phyloP scores from a whole-genome alignment of 805 yeast species.

The Suhomyces tanzawaensis region DNA sequence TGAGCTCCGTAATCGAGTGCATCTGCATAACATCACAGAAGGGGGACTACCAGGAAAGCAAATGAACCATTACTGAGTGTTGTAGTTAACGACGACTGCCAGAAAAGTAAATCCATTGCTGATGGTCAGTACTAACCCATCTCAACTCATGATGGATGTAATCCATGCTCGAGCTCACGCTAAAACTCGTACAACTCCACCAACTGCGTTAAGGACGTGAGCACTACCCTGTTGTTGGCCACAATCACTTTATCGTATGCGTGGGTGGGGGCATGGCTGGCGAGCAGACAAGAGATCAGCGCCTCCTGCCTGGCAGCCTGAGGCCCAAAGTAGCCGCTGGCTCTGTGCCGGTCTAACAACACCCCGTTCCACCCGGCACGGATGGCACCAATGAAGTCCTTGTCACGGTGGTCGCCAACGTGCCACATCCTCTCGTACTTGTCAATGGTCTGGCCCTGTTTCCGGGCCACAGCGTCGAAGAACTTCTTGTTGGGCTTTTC shows the following conservation, averaged over 20 bases:
- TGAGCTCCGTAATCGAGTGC: too few relatives aligned
- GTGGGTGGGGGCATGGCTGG: slow-evolving; percentile 6
- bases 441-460: slow-evolving; percentile 14
- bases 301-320: slow-evolving; percentile 3
- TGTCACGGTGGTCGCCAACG: slow-evolving; percentile 59
- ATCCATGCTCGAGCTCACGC: too few relatives aligned
- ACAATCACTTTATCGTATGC: slow-evolving; percentile 21
- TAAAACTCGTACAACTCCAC: not conserved
- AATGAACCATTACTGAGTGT: too few relatives aligned
- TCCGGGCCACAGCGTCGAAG: slow-evolving; percentile 39
- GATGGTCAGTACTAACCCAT: too few relatives aligned
- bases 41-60: too few relatives aligned
- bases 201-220: slow-evolving; percentile 6
- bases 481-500: slow-evolving; percentile 52
- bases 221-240: slow-evolving; percentile 34
- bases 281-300: slow-evolving; percentile 4
- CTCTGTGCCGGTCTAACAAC: slow-evolving; percentile 44
- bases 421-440: slow-evolving; percentile 50
- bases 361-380: slow-evolving; percentile 64
- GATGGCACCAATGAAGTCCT: slow-evolving; percentile 53
- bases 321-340: slow-evolving; percentile 15
- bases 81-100: too few relatives aligned
- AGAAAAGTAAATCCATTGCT: too few relatives aligned
- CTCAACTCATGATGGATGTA: too few relatives aligned
- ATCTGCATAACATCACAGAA: too few relatives aligned